Base-by-base conservation (phyloP, 2,329 filamentous ascomycete species). In the Zymoseptoria ardabiliae region DNA sequence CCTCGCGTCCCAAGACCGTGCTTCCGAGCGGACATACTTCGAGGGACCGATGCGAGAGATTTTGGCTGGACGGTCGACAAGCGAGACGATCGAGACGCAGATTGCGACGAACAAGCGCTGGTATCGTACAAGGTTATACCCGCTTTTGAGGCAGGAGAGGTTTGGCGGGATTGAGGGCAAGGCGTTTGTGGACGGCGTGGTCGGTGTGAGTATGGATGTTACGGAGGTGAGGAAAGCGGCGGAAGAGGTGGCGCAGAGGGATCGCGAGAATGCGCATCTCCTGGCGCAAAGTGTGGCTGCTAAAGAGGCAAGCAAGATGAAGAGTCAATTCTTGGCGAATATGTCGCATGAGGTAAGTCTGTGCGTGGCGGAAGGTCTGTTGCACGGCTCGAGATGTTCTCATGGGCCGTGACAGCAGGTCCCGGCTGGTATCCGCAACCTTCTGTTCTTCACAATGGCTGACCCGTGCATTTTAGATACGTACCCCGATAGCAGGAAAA, bases 151-250 rank as follows among this genome's bases (percentile, higher is more conserved):
- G 13, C 83, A 84, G 57, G 80, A 81, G 51, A 76, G 81, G 1
- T 76, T 77, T 28, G 77, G 75, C 23, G 82, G 83, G 13, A 76
- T 79, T 13, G 78, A 78, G 64, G 75, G 74, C 13, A 78, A 82
- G 13, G 22, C 11, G 1, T 23, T 23, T 53, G 51, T 53, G 21
- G 85, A 89, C 63, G 88, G 88, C 1, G 87, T 89, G 1, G 89
- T 91, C 58, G 88, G 87, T 2, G 83, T 91, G n/a, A 86, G 87
- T 52, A 88, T 91, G 82, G 88, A 92, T 68, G 84, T 91, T 5
- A 91, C 89, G 0, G 87, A 90, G 66, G 73, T 90, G 25, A 86
- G 86, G 63, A 77, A 82, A 58, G 81, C 85, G 57, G 87, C 87
- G 65, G 77, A 81, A 50, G 84, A 86, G 48, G 72, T 91, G 13